A percentile compares a stretch with the other conserved stretches of the same genome.
Conservation (phyloP, 169 alveolate genomes). For the Amoebophrya sp. region DNA sequence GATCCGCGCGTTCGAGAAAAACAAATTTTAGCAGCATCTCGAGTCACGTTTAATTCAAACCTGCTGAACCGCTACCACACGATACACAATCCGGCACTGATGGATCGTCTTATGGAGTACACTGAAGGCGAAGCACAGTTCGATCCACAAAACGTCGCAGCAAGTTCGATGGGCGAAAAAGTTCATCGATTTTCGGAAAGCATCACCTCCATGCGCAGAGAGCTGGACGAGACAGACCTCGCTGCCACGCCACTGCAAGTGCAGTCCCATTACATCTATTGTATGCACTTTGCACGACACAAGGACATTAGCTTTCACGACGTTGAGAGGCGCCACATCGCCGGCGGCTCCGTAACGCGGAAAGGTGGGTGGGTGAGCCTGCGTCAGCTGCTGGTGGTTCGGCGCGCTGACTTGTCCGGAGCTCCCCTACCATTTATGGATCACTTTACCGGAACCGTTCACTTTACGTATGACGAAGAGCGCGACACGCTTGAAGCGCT, state of each 20-base stretch:
- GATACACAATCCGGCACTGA: background rate
- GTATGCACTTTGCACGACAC: background rate
- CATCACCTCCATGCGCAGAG: background rate
- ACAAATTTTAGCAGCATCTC: background rate
- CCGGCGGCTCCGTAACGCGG: background rate
- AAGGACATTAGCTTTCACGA: background rate
- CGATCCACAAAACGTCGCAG: too few relatives aligned
- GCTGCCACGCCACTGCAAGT: background rate
- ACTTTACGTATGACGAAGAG: too few relatives aligned
- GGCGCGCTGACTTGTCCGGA: too few relatives aligned
- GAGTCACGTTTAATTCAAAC: background rate
- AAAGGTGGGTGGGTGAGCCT: background rate
- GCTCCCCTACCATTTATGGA: too few relatives aligned
- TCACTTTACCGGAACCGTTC: too few relatives aligned
- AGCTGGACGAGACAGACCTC: background rate
- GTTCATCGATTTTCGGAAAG: background rate
- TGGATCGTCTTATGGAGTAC: background rate
- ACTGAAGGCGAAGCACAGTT: background rate
- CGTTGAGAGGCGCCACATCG: background rate
- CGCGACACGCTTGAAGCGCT: too few relatives aligned
- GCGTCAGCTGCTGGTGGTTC: background rate
- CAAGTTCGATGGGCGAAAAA: background rate
- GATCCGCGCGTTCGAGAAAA: background rate
- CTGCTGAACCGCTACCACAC: background rate
- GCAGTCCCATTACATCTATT: background rate